Base-by-base conservation (phyloP, 805 yeast genomes). In the Saccharomycopsis capsularis region DNA sequence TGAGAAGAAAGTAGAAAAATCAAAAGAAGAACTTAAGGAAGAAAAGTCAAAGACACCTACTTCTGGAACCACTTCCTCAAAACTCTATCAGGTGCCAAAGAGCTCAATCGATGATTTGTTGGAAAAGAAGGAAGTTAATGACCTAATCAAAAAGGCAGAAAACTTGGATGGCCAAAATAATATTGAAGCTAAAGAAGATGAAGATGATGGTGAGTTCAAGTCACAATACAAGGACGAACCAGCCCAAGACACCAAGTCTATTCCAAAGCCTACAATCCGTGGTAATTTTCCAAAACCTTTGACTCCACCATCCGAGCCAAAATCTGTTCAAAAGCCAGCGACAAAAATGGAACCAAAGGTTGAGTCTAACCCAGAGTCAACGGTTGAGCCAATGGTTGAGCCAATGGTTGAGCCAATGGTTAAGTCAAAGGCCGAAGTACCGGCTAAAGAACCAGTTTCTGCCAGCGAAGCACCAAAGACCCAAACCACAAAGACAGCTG, bases 101-200 rank as follows among this genome's bases (percentile, higher is more conserved):
- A 61, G 68, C 27, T 68, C 67, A 32, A 67, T 77, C 25, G 79
- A 76, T 51, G 76, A 71, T 11, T 65, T 77, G 34, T 61, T 76
- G 41, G 68, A 75, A 35, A 68, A 72, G 42, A 67, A 71, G 30
- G 73, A 69, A 38, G 82, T 79, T 18, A 64, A 65, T 48, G 59
- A 65, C 19, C 62, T 79, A 57, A 59, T 80, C 37, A 65, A 70
- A 46, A 78, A 78, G 56, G 81, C 72, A 11, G 67, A 63, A 24
- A 61, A 59, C 30, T 47, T 64, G 36, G 69, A 75, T 42, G 73
- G 69, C 42, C 76, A 67, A 25, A 60, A 66, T 18, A 63, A 48
- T 2, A 58, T 52, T 1, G 48, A 52, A n/a, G 60, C 58, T 40
- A 57, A 46, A 21, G 71, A 75, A 74, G 68, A 64, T 52, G 70